phyloP scores from a whole-genome alignment of 129 eudicot genomes.

The Silybum marianum region DNA sequence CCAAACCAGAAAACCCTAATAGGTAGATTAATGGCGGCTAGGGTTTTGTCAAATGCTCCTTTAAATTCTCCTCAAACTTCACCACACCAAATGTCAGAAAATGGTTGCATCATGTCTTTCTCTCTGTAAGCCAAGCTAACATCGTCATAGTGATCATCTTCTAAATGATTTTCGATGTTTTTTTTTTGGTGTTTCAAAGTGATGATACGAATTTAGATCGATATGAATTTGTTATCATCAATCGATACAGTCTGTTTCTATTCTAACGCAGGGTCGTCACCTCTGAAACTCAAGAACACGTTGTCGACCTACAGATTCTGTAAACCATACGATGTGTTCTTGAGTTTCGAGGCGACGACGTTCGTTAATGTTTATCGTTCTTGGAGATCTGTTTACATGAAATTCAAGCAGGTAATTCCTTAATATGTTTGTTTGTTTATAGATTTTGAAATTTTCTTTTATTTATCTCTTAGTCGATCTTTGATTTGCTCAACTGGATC shows the following conservation, averaged over 20 bases:
- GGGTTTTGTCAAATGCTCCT: neutral
- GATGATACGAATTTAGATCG: neutral
- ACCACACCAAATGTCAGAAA: neutral
- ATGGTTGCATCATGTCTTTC: too few relatives aligned
- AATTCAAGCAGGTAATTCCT: neutral
- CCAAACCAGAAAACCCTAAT: neutral
- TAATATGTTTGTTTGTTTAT: too few relatives aligned
- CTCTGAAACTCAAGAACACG: conserved; percentile 31
- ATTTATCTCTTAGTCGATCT: too few relatives aligned
- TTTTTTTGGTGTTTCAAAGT: too few relatives aligned
- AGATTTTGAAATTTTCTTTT: too few relatives aligned
- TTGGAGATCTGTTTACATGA: neutral
- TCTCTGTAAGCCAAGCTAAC: too few relatives aligned
- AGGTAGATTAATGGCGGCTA: neutral
- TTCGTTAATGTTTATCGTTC: neutral
- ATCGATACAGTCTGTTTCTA: neutral
- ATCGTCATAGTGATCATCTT: too few relatives aligned
- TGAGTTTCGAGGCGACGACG: conserved; percentile 27
- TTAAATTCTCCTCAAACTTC: neutral
- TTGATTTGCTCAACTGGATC: too few relatives aligned
- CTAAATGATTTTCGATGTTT: too few relatives aligned
- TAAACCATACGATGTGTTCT: conserved; percentile 10
- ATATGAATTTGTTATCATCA: neutral
- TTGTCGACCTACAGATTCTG: neutral
- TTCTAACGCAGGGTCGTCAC: conserved; percentile 11